A percentile compares a stretch with the other conserved stretches of the same genome.
Conservation (phyloP, 768 basidiomycete species). For the Rhodotorula kratochvilovae region DNA sequence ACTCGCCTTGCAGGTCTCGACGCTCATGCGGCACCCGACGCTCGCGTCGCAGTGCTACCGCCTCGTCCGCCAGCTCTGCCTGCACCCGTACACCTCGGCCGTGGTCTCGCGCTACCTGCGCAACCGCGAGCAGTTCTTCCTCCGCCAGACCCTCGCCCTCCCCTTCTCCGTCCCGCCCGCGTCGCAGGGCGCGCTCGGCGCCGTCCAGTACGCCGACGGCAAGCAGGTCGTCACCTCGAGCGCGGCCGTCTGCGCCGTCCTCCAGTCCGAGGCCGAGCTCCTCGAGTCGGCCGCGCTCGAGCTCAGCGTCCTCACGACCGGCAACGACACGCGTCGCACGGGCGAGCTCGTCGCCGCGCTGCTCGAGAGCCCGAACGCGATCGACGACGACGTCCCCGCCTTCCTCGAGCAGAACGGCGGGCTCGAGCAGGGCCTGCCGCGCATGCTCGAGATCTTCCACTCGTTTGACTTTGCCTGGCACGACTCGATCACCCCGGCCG, state of each 20-base stretch:
- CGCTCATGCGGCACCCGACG: conserved; percentile 52
- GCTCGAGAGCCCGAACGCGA: conserved; percentile 58
- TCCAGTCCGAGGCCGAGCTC: conserved; percentile 75
- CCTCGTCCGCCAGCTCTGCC: conserved; percentile 76
- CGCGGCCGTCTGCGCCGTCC: conserved; percentile 62
- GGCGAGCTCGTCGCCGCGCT: conserved; percentile 72
- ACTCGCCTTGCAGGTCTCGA: conserved; percentile 39
- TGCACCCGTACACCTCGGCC: conserved; percentile 76
- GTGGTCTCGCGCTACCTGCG: conserved; percentile 78
- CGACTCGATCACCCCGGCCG: conserved; percentile 62
- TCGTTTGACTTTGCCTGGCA: conserved; percentile 84
- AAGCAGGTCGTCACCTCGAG: conserved; percentile 61
- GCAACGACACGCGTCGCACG: conserved; percentile 66
- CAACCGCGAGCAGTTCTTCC: conserved; percentile 82
- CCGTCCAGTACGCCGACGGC: conserved; percentile 68
- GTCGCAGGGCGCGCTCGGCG: conserved; percentile 52
- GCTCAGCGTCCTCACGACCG: conserved; percentile 75
- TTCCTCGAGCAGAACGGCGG: conserved; percentile 54
- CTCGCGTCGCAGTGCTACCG: conserved; percentile 81
- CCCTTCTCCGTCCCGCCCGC: conserved; percentile 60
- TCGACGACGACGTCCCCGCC: conserved; percentile 47
- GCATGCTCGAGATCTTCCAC: conserved; percentile 81
- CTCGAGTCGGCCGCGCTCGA: conserved; percentile 83
- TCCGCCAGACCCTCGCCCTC: conserved; percentile 71
- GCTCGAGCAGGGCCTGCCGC: conserved; percentile 63